Percentiles rank a stretch among this genome's conserved stretches.
phyloP scores from a whole-genome alignment of 2,329 filamentous ascomycete genomes.

The Penicillium sp. region DNA sequence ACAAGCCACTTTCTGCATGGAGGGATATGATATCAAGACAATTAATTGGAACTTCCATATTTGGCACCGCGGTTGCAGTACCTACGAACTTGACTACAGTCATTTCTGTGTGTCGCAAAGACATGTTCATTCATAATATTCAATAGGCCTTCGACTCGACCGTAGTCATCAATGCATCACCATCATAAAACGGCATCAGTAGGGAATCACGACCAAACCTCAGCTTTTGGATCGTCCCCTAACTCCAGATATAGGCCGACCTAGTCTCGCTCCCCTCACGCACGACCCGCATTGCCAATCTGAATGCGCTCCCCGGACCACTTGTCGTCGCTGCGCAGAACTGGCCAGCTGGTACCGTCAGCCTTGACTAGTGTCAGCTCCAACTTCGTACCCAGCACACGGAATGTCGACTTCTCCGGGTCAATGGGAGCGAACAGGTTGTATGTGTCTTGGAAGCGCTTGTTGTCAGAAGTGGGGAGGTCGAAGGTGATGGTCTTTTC shows the following conservation, averaged over 20 bases:
- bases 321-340: conserved; percentile 76
- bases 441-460: conserved; percentile 75
- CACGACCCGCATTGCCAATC: conserved; percentile 75
- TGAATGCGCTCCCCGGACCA: conserved; percentile 82
- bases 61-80: too few species aligned
- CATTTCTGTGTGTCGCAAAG: neutral
- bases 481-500: conserved; percentile 70
- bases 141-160: neutral
- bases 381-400: conserved; percentile 85
- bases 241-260: neutral
- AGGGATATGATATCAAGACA: neutral
- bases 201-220: conserved; percentile 1
- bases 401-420: conserved; percentile 72
- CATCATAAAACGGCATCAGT: conserved; percentile 16
- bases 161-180: conserved; percentile 13
- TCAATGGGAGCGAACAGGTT: conserved; percentile 79
- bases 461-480: conserved; percentile 81
- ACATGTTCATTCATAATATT: neutral
- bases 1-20: neutral
- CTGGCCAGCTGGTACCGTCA: conserved; percentile 80
- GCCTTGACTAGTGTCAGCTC: conserved; percentile 76
- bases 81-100: neutral
- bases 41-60: neutral
- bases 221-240: neutral
- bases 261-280: conserved; percentile 33